Base-by-base conservation (phyloP, 2,329 filamentous ascomycete genomes). In the Fusarium nisikadoi region DNA sequence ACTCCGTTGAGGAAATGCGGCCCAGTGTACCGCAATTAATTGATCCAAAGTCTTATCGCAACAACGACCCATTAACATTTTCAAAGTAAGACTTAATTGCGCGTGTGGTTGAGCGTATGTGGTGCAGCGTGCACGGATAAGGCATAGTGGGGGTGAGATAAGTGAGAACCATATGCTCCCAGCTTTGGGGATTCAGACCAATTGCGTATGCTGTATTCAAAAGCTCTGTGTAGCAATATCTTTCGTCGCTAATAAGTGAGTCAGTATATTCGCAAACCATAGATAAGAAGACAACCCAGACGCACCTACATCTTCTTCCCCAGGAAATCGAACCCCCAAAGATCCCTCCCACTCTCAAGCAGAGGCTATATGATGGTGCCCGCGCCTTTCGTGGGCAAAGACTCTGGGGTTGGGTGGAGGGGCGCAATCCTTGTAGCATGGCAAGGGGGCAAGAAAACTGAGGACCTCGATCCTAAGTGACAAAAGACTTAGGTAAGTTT, bases 381-480 rank as follows among this genome's bases (percentile, higher is more conserved):
- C 68, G 71, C 62, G 65, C 47, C 54, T 60, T 62, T 67, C 65
- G 61, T 68, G 62, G 60, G 60, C 60, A 56, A 59, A 67, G 61
- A 75, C 50, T 71, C 73, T 61, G 73, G 73, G 73, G 73, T 72
- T 63, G 60, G 54, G 70, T 70, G 72, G 72, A 71, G 62, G 49
- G 47, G 47, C 58, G 66, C 33, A 47, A 63, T 57, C 41, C 64
- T 47, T 39, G 23, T 25, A 25, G 23, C 23, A 25, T 25, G 23
- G 23, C 23, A 25, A 25, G 27, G 27, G 8, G 27, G 27, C 27
- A 27, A 27, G 27, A 27, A 27, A 27, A 27, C 27, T 27, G 6
- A 27, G 27, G 27, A 7, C 27, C 27, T 27, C 27, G 8, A 27
- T 8, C 27, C 27, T 27, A 27, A 27, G 27, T 27, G 27, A 27